Evolutionary conservation across 2,329 filamentous ascomycete species (phyloP).

Genomic region (Colletotrichum sp.): DNA sequence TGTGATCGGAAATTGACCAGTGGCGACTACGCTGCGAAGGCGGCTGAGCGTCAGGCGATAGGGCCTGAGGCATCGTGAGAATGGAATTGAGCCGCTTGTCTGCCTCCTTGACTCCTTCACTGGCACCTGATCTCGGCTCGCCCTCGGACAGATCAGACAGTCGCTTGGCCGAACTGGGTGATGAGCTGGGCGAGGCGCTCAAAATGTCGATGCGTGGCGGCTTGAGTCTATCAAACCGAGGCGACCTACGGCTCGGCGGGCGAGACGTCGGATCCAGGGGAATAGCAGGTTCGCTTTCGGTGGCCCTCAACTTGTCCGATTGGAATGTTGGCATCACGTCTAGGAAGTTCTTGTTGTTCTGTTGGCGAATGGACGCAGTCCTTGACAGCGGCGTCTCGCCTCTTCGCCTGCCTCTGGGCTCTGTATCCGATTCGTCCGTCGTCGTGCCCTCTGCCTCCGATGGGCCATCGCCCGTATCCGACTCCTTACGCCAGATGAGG

Average conservation of each 20-base stretch:
- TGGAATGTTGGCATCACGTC: slow-evolving; percentile 58
- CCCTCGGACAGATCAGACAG: slow-evolving; percentile 44
- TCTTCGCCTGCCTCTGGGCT: slow-evolving; percentile 44
- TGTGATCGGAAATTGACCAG: slow-evolving; percentile 58
- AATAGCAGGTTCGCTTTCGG: background rate
- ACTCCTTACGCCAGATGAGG: slow-evolving; percentile 61
- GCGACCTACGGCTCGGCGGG: slow-evolving; percentile 44
- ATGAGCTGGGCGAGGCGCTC: slow-evolving; percentile 42
- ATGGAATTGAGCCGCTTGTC: slow-evolving; percentile 42
- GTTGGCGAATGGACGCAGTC: slow-evolving; percentile 27
- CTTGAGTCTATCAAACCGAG: slow-evolving; percentile 53
- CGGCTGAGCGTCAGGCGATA: slow-evolving; percentile 21
- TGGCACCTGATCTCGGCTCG: slow-evolving; percentile 37
- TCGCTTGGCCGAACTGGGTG: slow-evolving; percentile 31
- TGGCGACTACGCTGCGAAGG: slow-evolving; percentile 37
- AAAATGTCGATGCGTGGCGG: slow-evolving; percentile 54
- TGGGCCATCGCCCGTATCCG: slow-evolving; percentile 29
- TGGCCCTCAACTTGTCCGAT: slow-evolving; percentile 23
- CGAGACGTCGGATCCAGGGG: background rate
- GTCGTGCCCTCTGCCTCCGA: slow-evolving; percentile 42
- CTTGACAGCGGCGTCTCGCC: slow-evolving; percentile 25
- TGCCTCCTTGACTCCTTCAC: slow-evolving; percentile 33
- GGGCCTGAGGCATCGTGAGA: slow-evolving; percentile 28
- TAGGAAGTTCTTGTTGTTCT: slow-evolving; percentile 50
- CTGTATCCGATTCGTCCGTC: slow-evolving; percentile 56